Conservation (phyloP, 2,329 filamentous ascomycete genomes). For the Aureobasidium vineae region DNA sequence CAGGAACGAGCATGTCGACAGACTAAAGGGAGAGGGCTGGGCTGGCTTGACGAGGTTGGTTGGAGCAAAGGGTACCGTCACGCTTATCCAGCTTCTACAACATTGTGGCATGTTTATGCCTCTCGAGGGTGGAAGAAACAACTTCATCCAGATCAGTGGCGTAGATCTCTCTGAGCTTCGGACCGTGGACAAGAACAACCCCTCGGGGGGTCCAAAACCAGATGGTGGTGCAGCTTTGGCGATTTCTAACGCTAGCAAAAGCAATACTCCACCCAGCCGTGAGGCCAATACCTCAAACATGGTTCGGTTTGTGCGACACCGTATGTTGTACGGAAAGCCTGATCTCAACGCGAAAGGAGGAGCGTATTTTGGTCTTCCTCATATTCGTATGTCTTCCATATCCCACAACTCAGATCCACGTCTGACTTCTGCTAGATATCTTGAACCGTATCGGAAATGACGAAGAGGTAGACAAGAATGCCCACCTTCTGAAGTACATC, state of each 20-base stretch:
- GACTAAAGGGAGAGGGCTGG: conserved; percentile 72
- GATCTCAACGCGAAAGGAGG: conserved; percentile 65
- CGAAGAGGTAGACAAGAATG: conserved; percentile 54
- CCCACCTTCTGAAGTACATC: conserved; percentile 83
- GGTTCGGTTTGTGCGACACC: conserved; percentile 74
- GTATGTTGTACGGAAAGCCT: conserved; percentile 82
- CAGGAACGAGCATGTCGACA: conserved; percentile 67
- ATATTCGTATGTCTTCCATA: conserved; percentile 64
- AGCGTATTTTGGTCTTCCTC: conserved; percentile 71
- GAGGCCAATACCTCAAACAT: conserved; percentile 47
- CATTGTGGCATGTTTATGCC: conserved; percentile 73
- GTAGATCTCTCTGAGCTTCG: conserved; percentile 52
- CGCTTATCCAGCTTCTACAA: conserved; percentile 74
- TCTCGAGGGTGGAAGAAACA: conserved; percentile 59
- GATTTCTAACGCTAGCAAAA: not conserved
- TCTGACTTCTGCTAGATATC: conserved; percentile 71
- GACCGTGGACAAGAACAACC: conserved; percentile 17
- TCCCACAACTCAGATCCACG: conserved; percentile 15
- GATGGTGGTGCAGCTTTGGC: not conserved
- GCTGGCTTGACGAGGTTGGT: conserved; percentile 69
- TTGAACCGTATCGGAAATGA: conserved; percentile 66
- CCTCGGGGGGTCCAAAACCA: conserved; percentile 32
- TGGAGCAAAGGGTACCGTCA: conserved; percentile 69
- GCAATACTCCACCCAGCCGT: too few species aligned
- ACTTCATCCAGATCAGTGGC: conserved; percentile 80